Base-by-base conservation (phyloP, 441 rosid species). In the Gossypium trilobum region DNA sequence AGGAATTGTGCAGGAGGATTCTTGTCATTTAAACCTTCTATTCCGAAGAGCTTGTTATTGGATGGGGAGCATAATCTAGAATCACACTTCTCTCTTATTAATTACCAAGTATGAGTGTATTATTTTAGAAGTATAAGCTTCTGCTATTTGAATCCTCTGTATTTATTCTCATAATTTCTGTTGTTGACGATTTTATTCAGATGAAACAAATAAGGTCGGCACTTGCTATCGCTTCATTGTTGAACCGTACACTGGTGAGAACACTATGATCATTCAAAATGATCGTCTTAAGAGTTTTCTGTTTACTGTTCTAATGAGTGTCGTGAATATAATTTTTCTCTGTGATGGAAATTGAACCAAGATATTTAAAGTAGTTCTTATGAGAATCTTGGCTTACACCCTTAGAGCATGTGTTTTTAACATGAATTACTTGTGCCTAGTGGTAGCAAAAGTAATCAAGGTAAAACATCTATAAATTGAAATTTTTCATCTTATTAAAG, bases 131-230 rank as follows among this genome's bases (percentile, higher is more conserved):
- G 33, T 54, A 61, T 36, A 52, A 69, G 50, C 39, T 50, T 65
- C 29, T 77, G n/a, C 59, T 69, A 14, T 0, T 46, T 59, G 19
- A 33, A 42, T 71, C 58, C 17, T 42, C 23, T 46, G 19, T 71
- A 42, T 55, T 54, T 71, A 17, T 58, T 80, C 78, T 82, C 71
- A 82, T 48, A 51, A 63, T 62, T 58, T 76, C 48, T 73, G 44
- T 39, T 58, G 67, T 58, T 66, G 57, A 70, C 75, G 31, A 29
- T 63, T 73, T 66, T 79, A 44, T 80, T 61, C 88, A 95, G 99
- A 87, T 90, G 44, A 92, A 89, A 79, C 97, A 95, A 80, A 87
- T 95, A 77, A 88, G 98, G 86, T 79, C 90, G 3, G 98, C 99
- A 13, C 85, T 95, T 29, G 93, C 98, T 75, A 85, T 95, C 74